Evolutionary conservation across 2,329 filamentous ascomycete species (phyloP).

Genomic region (Alternaria triticimaculans): DNA sequence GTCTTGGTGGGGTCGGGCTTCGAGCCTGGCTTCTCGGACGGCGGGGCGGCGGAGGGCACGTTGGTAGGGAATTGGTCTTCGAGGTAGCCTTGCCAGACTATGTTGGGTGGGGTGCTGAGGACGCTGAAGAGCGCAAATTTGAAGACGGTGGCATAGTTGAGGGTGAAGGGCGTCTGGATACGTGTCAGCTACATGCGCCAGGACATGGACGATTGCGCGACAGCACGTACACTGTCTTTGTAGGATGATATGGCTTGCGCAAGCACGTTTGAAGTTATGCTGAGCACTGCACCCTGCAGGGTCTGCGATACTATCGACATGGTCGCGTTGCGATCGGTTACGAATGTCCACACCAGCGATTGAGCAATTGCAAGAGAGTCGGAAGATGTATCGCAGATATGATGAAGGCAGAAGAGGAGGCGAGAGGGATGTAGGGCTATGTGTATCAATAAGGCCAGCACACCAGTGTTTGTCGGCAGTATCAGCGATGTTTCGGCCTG

Average conservation of each 20-base stretch:
- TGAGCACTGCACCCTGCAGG: conserved; percentile 70
- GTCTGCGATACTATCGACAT: conserved; percentile 48
- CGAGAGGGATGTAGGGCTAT: background rate
- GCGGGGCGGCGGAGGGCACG: conserved; percentile 39
- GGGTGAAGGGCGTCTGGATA: conserved; percentile 62
- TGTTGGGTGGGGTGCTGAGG: conserved; percentile 80
- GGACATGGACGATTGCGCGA: background rate
- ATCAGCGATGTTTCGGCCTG: conserved; percentile 13
- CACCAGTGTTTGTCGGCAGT: conserved; percentile 3
- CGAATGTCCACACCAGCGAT: background rate
- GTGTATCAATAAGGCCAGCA: conserved; percentile 14
- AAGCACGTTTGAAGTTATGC: conserved; percentile 72
- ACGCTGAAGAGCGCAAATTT: conserved; percentile 79
- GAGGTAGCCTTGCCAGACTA: conserved; percentile 82
- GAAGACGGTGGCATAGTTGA: conserved; percentile 73
- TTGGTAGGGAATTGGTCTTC: conserved; percentile 75
- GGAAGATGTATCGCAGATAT: background rate
- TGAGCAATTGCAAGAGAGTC: background rate
- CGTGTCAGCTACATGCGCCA: conserved; percentile 10
- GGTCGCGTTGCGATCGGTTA: conserved; percentile 5
- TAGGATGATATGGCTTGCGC: conserved; percentile 74
- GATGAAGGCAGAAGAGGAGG: background rate
- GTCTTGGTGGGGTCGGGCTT: conserved; percentile 36
- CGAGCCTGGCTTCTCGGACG: conserved; percentile 37
- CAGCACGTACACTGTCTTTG: conserved; percentile 60